Evolutionary conservation across 2,329 filamentous ascomycete species (phyloP), one percentile per base, ranked within the genome.

Genomic region (Xylariaceae sp.): DNA sequence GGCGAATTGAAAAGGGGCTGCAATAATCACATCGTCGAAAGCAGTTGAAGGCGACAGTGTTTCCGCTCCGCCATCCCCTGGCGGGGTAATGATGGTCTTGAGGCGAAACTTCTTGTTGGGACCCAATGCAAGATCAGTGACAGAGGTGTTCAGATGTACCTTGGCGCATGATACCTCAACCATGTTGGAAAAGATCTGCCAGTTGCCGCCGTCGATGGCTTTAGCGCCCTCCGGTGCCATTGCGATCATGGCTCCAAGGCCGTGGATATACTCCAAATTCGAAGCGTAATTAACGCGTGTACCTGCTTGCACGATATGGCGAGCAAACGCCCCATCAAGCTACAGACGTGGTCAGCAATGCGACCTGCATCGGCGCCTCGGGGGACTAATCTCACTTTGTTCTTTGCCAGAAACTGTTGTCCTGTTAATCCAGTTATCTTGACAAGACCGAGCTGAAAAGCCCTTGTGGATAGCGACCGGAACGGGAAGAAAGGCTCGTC

Each of bases 241-340:
- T 41, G 91, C 93, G 2, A 82, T 82, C 87, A 97, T 90, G 1
- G 92, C 84, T 63, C 95, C 90, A 1, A 99, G 73, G 0, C 90
- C 94, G 64, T 97, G 92, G 44, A 97, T 94, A 34, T 84, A 75
- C n/a, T 77, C 81, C 12, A 97, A 71, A 61, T 97, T 97, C 45
- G 92, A 90, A 1, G 89, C 94, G 71, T 97, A 99, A 70, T 97
- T 97, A 57, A 97, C 93, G 17, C 94, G 81, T 1, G 94, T 97
- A 51, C 86, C 88, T 1, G 93, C 90, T 71, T 97, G 93, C 22
- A 97, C 83, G 44, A 99, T 83, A 46, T 99, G 90, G 13, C 82
- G 81, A 0, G 86, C 77, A 66, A 96, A 97, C 0, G 75, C 67
- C 0, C 77, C 73, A 19, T 80, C 76, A 50, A 97, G 84, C 63